A percentile compares a stretch with the other conserved stretches of the same genome.
These are phyloP conservation scores for Pseudomassariella vexata DNA, from an alignment of 2,329 filamentous ascomycete species.

Conservation along the genomic window DNA sequence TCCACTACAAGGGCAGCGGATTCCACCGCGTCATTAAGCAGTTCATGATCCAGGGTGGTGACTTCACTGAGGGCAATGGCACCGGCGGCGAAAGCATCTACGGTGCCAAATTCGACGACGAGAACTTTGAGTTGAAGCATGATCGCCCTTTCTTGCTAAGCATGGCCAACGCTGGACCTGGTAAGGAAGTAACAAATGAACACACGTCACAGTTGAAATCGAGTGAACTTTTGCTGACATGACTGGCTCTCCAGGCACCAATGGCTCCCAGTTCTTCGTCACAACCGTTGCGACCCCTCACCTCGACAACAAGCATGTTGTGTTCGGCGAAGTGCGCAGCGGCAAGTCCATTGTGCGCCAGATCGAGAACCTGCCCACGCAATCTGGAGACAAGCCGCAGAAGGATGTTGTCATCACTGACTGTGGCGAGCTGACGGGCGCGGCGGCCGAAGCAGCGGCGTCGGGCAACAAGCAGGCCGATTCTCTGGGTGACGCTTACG, in stretches of 20 bases:
- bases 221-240: constrained; percentile 1
- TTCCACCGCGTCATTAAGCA: constrained; percentile 98
- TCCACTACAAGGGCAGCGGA: constrained; percentile 86
- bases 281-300: constrained; percentile 94
- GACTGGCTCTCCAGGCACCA: constrained; percentile 57
- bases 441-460: constrained; percentile 56
- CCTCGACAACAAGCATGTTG: constrained; percentile 92
- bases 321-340: constrained; percentile 89
- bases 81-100: constrained; percentile 98
- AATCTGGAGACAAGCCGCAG: constrained; percentile 69
- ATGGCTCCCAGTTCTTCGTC: constrained; percentile 97
- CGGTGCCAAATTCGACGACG: constrained; percentile 92
- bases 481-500: constrained; percentile 81
- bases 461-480: constrained; percentile 64
- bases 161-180: constrained; percentile 96
- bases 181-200: constrained; percentile 50
- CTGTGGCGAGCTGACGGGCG: constrained; percentile 78
- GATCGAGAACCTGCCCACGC: constrained; percentile 77
- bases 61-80: constrained; percentile 91
- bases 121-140: constrained; percentile 91
- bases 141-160: constrained; percentile 88
- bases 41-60: constrained; percentile 98
- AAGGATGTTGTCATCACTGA: constrained; percentile 70
- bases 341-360: constrained; percentile 88
- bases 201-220: no score